Evolutionary conservation across 148 eudicot species (phyloP), one percentile per base, ranked within the genome.

Genomic region (Heliamphora exappendiculata): DNA sequence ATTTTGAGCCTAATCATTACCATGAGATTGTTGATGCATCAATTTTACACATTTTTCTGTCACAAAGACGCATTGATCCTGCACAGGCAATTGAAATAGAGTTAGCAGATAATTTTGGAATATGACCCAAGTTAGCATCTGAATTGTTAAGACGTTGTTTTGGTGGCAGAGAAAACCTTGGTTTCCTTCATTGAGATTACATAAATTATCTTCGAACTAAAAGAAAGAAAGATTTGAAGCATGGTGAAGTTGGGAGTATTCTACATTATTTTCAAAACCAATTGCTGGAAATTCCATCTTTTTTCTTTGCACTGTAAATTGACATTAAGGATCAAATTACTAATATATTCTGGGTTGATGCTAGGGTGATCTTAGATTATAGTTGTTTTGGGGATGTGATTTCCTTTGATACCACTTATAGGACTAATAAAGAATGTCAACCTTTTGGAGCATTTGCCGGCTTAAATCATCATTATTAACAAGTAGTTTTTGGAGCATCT

Each of bases 401-500:
- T n/a, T n/a, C n/a, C n/a, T n/a, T n/a, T n/a, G n/a, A n/a, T n/a
- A n/a, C n/a, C n/a, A n/a, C n/a, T n/a, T n/a, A n/a, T n/a, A n/a
- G n/a, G n/a, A n/a, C n/a, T n/a, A n/a, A n/a, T n/a, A n/a, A n/a
- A n/a, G n/a, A n/a, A n/a, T n/a, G n/a, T n/a, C n/a, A n/a, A n/a
- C n/a, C n/a, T n/a, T n/a, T n/a, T n/a, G n/a, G n/a, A n/a, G 42
- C 42, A 39, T 39, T 39, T 39, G 42, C 7, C 7, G 42, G 42
- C 42, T 7, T 39, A 39, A 39, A 39, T 39, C 42, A 39, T 39
- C 42, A 64, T 33, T 64, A 28, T 64, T 39, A 64, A 33, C 68
- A 64, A 64, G 37, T 64, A 64, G 68, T 64, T 64, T 64, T 64
- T 26, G 68, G 68, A 39, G 68, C 68, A 33, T 64, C 28, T 64